phyloP scores from a whole-genome alignment of 2,329 filamentous ascomycete species.

The Fonsecaea monophora region DNA sequence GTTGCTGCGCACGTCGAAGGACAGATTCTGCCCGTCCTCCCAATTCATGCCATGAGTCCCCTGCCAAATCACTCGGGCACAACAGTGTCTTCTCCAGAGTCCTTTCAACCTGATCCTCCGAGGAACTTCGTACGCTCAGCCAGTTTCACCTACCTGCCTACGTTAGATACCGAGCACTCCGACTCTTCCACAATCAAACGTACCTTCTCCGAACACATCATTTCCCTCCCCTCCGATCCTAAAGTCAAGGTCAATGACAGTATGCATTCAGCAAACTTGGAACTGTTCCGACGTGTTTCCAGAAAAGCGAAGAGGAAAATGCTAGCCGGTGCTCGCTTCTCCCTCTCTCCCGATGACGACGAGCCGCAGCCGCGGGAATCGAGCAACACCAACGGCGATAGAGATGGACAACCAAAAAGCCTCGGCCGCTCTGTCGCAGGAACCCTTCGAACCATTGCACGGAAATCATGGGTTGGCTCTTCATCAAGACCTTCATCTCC shows the following conservation, averaged over 20 bases:
- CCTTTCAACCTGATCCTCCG: slow-evolving; percentile 14
- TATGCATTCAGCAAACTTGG: slow-evolving; percentile 35
- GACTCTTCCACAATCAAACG: slow-evolving; percentile 53
- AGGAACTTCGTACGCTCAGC: slow-evolving; percentile 59
- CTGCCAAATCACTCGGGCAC: slow-evolving; percentile 26
- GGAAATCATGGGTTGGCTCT: slow-evolving; percentile 58
- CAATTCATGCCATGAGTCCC: slow-evolving; percentile 31
- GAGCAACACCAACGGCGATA: slow-evolving; percentile 37
- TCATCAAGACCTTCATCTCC: slow-evolving; percentile 58
- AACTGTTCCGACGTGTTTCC: slow-evolving; percentile 39
- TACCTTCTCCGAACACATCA: slow-evolving; percentile 58
- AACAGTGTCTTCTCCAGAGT: slow-evolving; percentile 18
- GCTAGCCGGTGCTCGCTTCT: slow-evolving; percentile 46
- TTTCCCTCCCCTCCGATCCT: slow-evolving; percentile 48
- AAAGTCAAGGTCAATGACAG: slow-evolving; percentile 32
- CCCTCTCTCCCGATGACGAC: slow-evolving; percentile 48
- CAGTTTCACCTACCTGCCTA: slow-evolving; percentile 64
- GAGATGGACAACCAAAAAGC: slow-evolving; percentile 49
- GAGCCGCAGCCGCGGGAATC: slow-evolving; percentile 39
- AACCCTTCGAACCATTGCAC: slow-evolving; percentile 57
- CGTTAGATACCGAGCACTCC: slow-evolving; percentile 45
- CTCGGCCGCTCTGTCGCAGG: slow-evolving; percentile 55
- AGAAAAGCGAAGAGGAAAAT: slow-evolving; percentile 42
- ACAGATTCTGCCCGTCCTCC: slow-evolving; percentile 32
- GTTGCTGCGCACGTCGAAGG: slow-evolving; percentile 31